phyloP scores from a whole-genome alignment of 2,329 filamentous ascomycete genomes.

The Corniculantispora saksenae region DNA sequence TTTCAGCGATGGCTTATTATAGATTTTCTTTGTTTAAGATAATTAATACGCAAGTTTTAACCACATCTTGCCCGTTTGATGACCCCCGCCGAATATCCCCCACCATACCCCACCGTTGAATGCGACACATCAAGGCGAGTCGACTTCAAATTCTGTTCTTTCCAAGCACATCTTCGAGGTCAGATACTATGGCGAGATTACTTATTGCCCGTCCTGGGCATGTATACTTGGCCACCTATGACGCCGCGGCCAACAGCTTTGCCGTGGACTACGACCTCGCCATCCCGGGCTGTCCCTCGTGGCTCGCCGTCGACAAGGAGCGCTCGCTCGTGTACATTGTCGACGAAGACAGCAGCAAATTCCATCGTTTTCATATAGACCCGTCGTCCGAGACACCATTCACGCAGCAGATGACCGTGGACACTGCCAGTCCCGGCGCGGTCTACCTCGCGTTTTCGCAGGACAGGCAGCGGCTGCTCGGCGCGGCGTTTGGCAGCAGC shows the following conservation, averaged over 20 bases:
- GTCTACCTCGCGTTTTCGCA: slow-evolving; percentile 50
- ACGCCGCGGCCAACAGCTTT: slow-evolving; percentile 38
- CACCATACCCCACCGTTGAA: too few relatives aligned
- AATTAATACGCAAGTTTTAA: neutral
- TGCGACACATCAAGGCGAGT: neutral
- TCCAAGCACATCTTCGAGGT: neutral
- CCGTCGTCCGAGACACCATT: slow-evolving; percentile 31
- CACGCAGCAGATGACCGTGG: slow-evolving; percentile 28
- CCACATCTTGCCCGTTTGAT: neutral
- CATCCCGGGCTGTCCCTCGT: slow-evolving; percentile 44
- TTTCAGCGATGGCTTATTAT: neutral
- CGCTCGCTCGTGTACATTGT: slow-evolving; percentile 44
- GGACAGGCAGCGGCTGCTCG: slow-evolving; percentile 47
- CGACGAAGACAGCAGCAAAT: slow-evolving; percentile 45
- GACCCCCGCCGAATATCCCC: too few relatives aligned
- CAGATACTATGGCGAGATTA: slow-evolving; percentile 29
- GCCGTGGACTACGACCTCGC: slow-evolving; percentile 34
- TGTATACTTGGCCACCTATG: slow-evolving; percentile 44
- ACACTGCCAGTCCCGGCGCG: slow-evolving; percentile 42
- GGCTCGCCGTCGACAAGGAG: slow-evolving; percentile 45
- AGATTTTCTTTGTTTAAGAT: neutral
- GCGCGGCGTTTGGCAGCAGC: slow-evolving; percentile 43
- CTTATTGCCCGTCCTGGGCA: slow-evolving; percentile 43
- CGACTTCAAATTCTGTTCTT: neutral
- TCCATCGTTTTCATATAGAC: slow-evolving; percentile 44